These are phyloP conservation scores for Microbotryum intermedium DNA, from an alignment of 1,284 basidiomycete genomes.

Conservation along the genomic window DNA sequence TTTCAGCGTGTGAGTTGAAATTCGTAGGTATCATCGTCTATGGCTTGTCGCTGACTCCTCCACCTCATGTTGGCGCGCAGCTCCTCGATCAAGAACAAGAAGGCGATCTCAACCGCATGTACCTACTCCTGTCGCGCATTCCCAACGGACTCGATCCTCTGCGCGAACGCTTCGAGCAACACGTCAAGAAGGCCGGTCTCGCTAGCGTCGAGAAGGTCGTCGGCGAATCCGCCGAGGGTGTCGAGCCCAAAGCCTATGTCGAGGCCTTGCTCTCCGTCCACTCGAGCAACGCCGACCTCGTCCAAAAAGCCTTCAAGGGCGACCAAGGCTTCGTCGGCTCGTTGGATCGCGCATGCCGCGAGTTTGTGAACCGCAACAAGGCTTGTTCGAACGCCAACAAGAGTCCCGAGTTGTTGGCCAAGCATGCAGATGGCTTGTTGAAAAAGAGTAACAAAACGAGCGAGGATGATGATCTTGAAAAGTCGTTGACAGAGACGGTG, in stretches of 20 bases:
- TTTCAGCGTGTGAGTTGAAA: constrained; percentile 57
- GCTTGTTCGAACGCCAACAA: constrained; percentile 75
- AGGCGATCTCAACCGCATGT: constrained; percentile 91
- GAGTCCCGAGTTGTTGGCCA: constrained; percentile 89
- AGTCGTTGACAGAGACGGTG: constrained; percentile 82
- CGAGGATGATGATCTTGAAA: constrained; percentile 83
- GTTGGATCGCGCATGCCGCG: constrained; percentile 86
- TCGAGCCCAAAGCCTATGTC: constrained; percentile 80
- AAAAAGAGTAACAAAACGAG: constrained; percentile 90
- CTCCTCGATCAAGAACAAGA: constrained; percentile 88
- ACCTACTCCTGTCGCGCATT: constrained; percentile 80
- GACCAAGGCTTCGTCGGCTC: constrained; percentile 93
- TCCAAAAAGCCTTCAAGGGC: constrained; percentile 79
- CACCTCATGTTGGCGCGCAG: not conserved
- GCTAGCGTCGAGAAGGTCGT: constrained; percentile 69
- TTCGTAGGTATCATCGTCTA: not conserved
- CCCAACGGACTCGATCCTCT: constrained; percentile 84
- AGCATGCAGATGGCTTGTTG: constrained; percentile 82
- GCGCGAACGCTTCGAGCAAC: constrained; percentile 84
- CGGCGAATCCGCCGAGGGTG: constrained; percentile 44
- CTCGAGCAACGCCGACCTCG: constrained; percentile 82
- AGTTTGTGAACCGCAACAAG: constrained; percentile 91
- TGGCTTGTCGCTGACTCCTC: not conserved
- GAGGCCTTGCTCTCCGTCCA: constrained; percentile 87
- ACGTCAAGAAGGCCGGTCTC: constrained; percentile 84